Conservation (phyloP, 2,329 filamentous ascomycete genomes). For the Trichocomaceae sp. region DNA sequence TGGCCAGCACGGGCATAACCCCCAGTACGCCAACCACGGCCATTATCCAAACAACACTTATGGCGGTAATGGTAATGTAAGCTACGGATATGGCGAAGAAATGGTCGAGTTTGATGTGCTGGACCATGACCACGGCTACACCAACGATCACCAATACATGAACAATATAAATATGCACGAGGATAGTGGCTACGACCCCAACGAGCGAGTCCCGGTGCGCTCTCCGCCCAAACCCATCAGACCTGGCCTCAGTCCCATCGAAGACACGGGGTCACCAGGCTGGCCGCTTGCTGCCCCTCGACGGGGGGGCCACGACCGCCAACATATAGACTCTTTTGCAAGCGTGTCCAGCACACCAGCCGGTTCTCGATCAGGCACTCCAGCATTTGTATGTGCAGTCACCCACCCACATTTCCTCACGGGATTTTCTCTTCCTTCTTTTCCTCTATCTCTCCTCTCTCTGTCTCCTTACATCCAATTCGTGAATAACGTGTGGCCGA, state of each 20-base stretch:
- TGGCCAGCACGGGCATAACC: not conserved
- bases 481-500: slow-evolving; percentile 2
- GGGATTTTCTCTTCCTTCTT: not conserved
- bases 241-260: slow-evolving; percentile 19
- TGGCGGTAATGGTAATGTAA: slow-evolving; percentile 1
- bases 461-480: not conserved
- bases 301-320: not conserved
- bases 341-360: slow-evolving; percentile 19
- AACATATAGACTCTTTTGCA: slow-evolving; percentile 18
- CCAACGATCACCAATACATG: slow-evolving; percentile 13
- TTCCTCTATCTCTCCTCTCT: not conserved
- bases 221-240: slow-evolving; percentile 20
- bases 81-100: slow-evolving; percentile 22
- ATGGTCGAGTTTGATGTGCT: slow-evolving; percentile 22
- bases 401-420: not conserved
- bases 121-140: slow-evolving; percentile 4
- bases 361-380: slow-evolving; percentile 26
- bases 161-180: slow-evolving; percentile 10
- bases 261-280: slow-evolving; percentile 19
- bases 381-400: slow-evolving; percentile 22
- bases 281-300: slow-evolving; percentile 17
- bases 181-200: slow-evolving; percentile 18
- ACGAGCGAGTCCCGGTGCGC: not conserved
- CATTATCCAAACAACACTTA: slow-evolving; percentile 1
- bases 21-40: not conserved